Base-by-base conservation (phyloP, 192 early-diverging fungal species). In the Coemansia sp. region DNA sequence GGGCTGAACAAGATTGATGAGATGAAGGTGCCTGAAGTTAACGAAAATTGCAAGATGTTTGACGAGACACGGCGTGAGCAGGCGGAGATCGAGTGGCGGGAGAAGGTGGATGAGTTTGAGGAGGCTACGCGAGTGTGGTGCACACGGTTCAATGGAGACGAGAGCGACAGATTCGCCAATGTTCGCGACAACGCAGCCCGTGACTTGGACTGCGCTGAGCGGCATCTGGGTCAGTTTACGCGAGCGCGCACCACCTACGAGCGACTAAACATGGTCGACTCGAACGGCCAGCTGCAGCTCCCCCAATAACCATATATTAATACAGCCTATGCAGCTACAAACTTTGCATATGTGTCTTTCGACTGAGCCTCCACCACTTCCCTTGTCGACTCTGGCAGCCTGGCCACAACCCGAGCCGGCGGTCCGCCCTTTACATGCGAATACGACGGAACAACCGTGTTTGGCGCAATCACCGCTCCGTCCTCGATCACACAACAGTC, bases 401-500 rank as follows among this genome's bases (percentile, higher is more conserved):
- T 90, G 10, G 92, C 92, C 17, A 90, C 84, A 61, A 91, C 78
- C 17, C 54, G 53, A 5, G 86, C 90, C 72, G 69, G 51, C 19
- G 94, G 93, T 19, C 90, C 92, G 2, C 92, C 93, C 25, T 87
- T 84, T 67, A 90, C 92, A n/a, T 98, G 85, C 2, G 93, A 90
- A 63, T 96, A 99, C 6, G 94, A 88, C 29, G 97, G 92, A 1
- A 99, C 82, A 5, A 99, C 90, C 2, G 92, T 85, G 58, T 95
- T 94, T 4, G 95, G 90, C 12, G 97, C 87, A 50, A 99, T 87
- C 0, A 99, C 91, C 1, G 94, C 86, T 58, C 89, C 88, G 65
- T 99, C 95, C 48, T 92, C 88, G 47, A 99, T 95, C 57, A 87
- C 73, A 55, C 86, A 87, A 60, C 93, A 93, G 62, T 99, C 95